These are phyloP conservation scores for Candida khao-thaluensis DNA, from an alignment of 805 yeast genomes.

Conservation along the genomic window DNA sequence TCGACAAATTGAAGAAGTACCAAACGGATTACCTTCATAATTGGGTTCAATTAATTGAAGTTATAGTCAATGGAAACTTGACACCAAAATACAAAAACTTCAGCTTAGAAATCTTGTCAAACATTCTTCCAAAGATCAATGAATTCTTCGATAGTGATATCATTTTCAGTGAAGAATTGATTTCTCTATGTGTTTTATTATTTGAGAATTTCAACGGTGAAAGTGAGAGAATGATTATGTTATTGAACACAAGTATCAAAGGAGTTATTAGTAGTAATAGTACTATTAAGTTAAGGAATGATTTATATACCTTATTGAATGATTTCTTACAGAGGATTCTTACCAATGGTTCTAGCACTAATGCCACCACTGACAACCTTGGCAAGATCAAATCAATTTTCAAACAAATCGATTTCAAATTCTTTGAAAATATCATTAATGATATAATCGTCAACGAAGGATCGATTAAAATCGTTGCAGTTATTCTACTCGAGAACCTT, in stretches of 20 bases:
- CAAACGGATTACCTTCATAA: slow-evolving; percentile 69
- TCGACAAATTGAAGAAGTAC: slow-evolving; percentile 45
- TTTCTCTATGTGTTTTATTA: slow-evolving; percentile 70
- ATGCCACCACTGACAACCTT: background rate
- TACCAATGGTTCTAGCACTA: slow-evolving; percentile 4
- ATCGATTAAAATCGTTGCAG: slow-evolving; percentile 67
- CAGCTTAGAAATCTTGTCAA: slow-evolving; percentile 73
- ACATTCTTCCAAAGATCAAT: slow-evolving; percentile 70
- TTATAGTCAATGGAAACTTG: slow-evolving; percentile 54
- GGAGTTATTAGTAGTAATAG: slow-evolving; percentile 74
- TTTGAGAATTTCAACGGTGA: slow-evolving; percentile 42
- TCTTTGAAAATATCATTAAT: slow-evolving; percentile 64
- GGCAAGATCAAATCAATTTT: slow-evolving; percentile 49
- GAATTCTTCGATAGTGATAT: slow-evolving; percentile 62
- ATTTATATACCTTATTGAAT: slow-evolving; percentile 71
- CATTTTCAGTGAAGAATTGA: slow-evolving; percentile 69
- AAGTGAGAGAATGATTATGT: slow-evolving; percentile 54
- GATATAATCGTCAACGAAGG: slow-evolving; percentile 85
- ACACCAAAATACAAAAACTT: slow-evolving; percentile 47
- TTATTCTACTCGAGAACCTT: slow-evolving; percentile 69
- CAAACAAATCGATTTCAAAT: slow-evolving; percentile 55
- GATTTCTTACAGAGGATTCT: slow-evolving; percentile 57
- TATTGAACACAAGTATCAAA: slow-evolving; percentile 70
- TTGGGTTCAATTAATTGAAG: slow-evolving; percentile 80
- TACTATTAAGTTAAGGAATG: slow-evolving; percentile 67